Evolutionary conservation across 306 rosid species (phyloP), one percentile per base, ranked within the genome.

Genomic region (Dryas drummondii): DNA sequence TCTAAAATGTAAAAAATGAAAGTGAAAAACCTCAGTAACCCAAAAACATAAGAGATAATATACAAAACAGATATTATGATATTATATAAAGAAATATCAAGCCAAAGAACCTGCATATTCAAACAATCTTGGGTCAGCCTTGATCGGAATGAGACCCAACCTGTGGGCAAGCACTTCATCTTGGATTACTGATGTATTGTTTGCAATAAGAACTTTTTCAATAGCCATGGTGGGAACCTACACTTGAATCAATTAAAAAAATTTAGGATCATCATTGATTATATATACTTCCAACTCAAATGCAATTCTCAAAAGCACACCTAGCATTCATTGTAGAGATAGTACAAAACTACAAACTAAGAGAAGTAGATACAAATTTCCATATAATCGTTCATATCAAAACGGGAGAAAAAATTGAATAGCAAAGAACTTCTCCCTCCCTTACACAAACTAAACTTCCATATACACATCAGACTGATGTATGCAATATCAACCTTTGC

Each of bases 161-260:
- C 99, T 89, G 83, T 92, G 99, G 80, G 97, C 7, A 80, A 94
- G 98, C 72, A 94, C 99, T 88, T 94, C 99, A 49, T 94, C 99
- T 80, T 92, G 97, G 75, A 94, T 50, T 17, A 90, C 60, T 63
- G 99, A 90, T 12, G 99, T 90, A 79, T 92, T 94, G 78, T 92
- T 90, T 27, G 93, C 96, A 50, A 94, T 82, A 73, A 90, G 82
- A 81, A 94, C 93, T 81, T 88, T 89, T 86, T 94, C 99, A 81
- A 94, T 87, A 73, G 99, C 99, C 99, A 94, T 94, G 11, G 97
- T 94, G 56, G 99, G 98, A 78, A 94, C 91, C 99, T 94, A 62
- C 69, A 72, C n/a, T 53, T 37, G 57, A 10, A 58, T 11, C 46
- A 76, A 19, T 54, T n/a, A 50, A 56, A 9, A 3, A 11, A 17